These are phyloP conservation scores for Debaryomyces fabryi DNA, from an alignment of 1,139 yeast species.

Conservation along the genomic window DNA sequence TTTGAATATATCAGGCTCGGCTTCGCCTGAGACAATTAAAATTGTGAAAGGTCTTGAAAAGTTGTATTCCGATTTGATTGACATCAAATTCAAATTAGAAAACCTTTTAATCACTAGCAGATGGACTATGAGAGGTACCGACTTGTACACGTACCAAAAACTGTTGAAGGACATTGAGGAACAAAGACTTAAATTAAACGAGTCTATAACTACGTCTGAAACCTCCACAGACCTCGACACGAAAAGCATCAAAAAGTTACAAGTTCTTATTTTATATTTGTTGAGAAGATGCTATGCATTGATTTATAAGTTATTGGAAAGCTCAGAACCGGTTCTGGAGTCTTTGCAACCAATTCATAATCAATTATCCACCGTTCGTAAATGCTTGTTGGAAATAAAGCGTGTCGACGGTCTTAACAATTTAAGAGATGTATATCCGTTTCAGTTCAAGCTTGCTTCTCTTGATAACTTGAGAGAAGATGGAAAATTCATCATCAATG, in stretches of 20 bases:
- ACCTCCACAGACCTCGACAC: background rate
- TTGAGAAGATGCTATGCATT: slow-evolving; percentile 88
- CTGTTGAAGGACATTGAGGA: slow-evolving; percentile 73
- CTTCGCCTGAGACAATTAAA: slow-evolving; percentile 11
- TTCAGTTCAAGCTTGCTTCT: slow-evolving; percentile 89
- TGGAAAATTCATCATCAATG: slow-evolving; percentile 88
- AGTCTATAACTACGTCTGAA: slow-evolving; percentile 1
- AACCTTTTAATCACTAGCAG: slow-evolving; percentile 86
- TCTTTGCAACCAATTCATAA: slow-evolving; percentile 91
- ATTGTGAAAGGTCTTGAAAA: slow-evolving; percentile 19
- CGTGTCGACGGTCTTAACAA: slow-evolving; percentile 90
- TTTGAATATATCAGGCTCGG: slow-evolving; percentile 26
- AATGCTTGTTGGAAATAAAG: slow-evolving; percentile 86
- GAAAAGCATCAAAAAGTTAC: slow-evolving; percentile 39
- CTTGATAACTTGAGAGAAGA: slow-evolving; percentile 83
- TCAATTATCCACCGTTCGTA: slow-evolving; percentile 85
- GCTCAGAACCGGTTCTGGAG: slow-evolving; percentile 93
- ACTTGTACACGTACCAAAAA: slow-evolving; percentile 80
- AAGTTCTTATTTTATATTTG: slow-evolving; percentile 71
- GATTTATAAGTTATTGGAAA: slow-evolving; percentile 83
- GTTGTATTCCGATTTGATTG: slow-evolving; percentile 49
- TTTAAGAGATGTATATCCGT: slow-evolving; percentile 88
- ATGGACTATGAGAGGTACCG: slow-evolving; percentile 97
- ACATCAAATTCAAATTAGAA: slow-evolving; percentile 72
- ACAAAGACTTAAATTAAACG: slow-evolving; percentile 48